Conservation (phyloP, 2,329 filamentous ascomycete genomes). For the Aspergillus glaucus region DNA sequence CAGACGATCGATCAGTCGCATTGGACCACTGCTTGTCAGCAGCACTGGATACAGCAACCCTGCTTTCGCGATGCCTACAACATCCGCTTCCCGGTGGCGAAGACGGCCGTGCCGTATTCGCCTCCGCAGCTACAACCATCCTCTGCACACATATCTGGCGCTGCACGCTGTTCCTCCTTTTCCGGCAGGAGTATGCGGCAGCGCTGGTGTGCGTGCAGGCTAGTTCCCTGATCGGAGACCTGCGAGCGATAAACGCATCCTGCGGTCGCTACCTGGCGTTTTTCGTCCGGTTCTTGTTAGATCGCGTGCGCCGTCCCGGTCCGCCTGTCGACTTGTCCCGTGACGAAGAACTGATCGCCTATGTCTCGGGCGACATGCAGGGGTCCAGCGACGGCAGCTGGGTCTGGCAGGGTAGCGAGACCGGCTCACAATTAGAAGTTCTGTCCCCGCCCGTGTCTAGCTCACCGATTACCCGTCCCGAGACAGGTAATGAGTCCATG, state of each 20-base stretch:
- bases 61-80: constrained; percentile 62
- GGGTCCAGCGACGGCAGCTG: constrained; percentile 70
- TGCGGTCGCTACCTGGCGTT: constrained; percentile 79
- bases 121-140: constrained; percentile 64
- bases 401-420: constrained; percentile 68
- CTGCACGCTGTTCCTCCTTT: constrained; percentile 71
- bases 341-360: constrained; percentile 85
- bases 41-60: constrained; percentile 69
- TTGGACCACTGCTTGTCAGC: constrained; percentile 70
- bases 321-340: constrained; percentile 41
- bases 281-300: constrained; percentile 64
- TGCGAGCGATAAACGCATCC: constrained; percentile 64
- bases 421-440: constrained; percentile 30
- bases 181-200: constrained; percentile 65
- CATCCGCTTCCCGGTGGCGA: constrained; percentile 22
- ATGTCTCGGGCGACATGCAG: constrained; percentile 81
- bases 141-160: constrained; percentile 83
- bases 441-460: constrained; percentile 15
- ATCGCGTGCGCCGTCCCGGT: constrained; percentile 44
- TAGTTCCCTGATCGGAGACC: constrained; percentile 62
- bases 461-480: constrained; percentile 9
- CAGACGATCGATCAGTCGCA: constrained; percentile 61
- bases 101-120: constrained; percentile 53
- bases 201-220: constrained; percentile 69
- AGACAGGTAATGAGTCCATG: constrained; percentile 23